A percentile compares a stretch with the other conserved stretches of the same genome.
These are phyloP conservation scores for Zoysia pacifica DNA, from an alignment of 176 grass and related monocot species.

Conservation along the genomic window DNA sequence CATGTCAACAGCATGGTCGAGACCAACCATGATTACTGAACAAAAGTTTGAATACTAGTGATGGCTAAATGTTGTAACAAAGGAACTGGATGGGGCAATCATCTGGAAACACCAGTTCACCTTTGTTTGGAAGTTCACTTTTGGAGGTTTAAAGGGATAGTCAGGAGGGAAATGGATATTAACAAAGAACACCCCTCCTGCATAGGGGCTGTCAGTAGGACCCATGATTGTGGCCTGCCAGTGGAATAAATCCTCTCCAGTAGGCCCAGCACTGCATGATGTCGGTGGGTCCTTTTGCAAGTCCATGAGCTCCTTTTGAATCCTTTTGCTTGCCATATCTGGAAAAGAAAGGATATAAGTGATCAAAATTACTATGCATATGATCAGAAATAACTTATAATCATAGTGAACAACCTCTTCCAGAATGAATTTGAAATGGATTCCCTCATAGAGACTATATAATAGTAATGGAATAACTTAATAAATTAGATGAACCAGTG, in stretches of 20 bases:
- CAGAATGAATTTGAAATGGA: background rate
- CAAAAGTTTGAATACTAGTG: constrained; percentile 1
- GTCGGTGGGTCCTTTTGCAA: constrained; percentile 84
- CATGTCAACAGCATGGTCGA: background rate
- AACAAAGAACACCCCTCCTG: constrained; percentile 82
- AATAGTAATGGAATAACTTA: background rate
- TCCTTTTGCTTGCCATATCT: constrained; percentile 93
- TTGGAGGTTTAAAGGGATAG: constrained; percentile 92
- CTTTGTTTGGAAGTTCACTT: constrained; percentile 93
- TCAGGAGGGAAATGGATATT: constrained; percentile 94
- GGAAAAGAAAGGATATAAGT: constrained; percentile 30
- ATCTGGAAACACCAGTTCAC: constrained; percentile 39
- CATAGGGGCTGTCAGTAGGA: constrained; percentile 80
- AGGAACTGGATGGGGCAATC: background rate
- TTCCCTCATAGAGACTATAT: background rate
- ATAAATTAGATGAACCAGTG: background rate
- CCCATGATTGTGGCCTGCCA: constrained; percentile 98
- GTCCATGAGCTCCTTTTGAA: constrained; percentile 92
- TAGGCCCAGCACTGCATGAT: constrained; percentile 86
- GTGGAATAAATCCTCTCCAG: constrained; percentile 82
- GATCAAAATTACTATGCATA: constrained; percentile 22
- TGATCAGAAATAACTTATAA: background rate
- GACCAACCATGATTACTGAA: background rate
- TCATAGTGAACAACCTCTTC: background rate
- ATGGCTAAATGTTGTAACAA: background rate